A percentile compares a stretch with the other conserved stretches of the same genome.
These are phyloP conservation scores for Malassezia sympodialis DNA, from an alignment of 1,284 basidiomycete species.

Conservation along the genomic window DNA sequence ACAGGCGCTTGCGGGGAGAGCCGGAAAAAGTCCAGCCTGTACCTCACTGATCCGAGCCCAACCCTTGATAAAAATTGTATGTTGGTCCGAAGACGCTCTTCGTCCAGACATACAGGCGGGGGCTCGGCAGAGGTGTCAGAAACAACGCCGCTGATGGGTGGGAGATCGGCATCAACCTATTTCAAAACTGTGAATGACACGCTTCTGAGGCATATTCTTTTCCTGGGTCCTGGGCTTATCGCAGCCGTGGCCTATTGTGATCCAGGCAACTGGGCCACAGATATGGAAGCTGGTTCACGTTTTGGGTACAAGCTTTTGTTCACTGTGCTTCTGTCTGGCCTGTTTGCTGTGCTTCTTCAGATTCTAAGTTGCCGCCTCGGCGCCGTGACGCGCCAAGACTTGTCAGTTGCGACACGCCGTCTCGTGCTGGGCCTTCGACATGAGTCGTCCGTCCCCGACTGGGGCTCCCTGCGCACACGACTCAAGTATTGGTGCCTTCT, in stretches of 20 bases:
- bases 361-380: slow-evolving; percentile 55
- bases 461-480: slow-evolving; percentile 56
- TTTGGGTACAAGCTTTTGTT: slow-evolving; percentile 73
- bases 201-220: slow-evolving; percentile 26
- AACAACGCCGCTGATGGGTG: not conserved
- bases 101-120: not conserved
- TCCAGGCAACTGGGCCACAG: slow-evolving; percentile 46
- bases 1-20: not conserved
- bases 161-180: not conserved
- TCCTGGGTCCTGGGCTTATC: slow-evolving; percentile 35
- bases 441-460: slow-evolving; percentile 47
- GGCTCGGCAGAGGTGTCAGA: not conserved
- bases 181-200: not conserved
- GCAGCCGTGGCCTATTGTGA: slow-evolving; percentile 39
- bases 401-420: slow-evolving; percentile 30
- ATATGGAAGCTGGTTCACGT: slow-evolving; percentile 43
- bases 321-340: slow-evolving; percentile 68
- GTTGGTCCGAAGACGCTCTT: not conserved
- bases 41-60: not conserved
- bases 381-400: slow-evolving; percentile 50
- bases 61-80: not conserved
- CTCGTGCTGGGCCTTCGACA: slow-evolving; percentile 22
- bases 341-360: slow-evolving; percentile 72
- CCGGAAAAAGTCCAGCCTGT: not conserved
- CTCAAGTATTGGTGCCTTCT: slow-evolving; percentile 33